These are phyloP conservation scores for Diaporthe caulivora DNA, from an alignment of 2,329 filamentous ascomycete species.

Conservation along the genomic window DNA sequence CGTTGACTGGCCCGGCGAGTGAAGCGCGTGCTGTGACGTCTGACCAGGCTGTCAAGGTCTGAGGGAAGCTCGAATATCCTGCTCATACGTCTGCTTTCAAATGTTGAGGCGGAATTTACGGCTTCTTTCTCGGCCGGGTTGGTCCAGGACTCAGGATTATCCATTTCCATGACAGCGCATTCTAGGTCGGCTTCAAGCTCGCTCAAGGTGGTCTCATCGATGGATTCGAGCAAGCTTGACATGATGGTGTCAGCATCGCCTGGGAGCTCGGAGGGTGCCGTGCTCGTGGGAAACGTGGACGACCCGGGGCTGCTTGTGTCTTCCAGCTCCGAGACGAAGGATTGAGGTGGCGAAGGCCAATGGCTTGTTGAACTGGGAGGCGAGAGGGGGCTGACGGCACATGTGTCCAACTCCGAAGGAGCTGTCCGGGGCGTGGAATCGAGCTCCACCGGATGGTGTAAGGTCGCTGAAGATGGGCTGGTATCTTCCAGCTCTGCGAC, in stretches of 20 bases:
- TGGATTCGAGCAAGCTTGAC: slow-evolving; percentile 12
- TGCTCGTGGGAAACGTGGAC: neutral
- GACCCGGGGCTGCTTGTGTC: slow-evolving; percentile 5
- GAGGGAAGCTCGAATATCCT: slow-evolving; percentile 18
- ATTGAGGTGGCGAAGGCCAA: slow-evolving; percentile 5
- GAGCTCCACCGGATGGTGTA: neutral
- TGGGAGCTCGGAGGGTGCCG: neutral
- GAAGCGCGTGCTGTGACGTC: slow-evolving; percentile 28
- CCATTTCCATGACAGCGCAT: slow-evolving; percentile 23
- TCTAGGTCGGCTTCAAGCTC: slow-evolving; percentile 29
- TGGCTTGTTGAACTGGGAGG: neutral
- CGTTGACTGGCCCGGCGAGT: slow-evolving; percentile 12
- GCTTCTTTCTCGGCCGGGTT: neutral
- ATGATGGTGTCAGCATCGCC: slow-evolving; percentile 20
- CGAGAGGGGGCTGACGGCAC: neutral
- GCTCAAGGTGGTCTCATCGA: slow-evolving; percentile 15
- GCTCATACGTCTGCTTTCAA: neutral
- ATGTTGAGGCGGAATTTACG: neutral
- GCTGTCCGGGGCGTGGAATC: slow-evolving; percentile 3
- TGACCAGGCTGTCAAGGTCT: slow-evolving; percentile 24
- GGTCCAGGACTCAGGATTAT: neutral
- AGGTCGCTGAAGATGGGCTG: neutral
- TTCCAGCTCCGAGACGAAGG: slow-evolving; percentile 15
- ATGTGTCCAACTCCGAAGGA: slow-evolving; percentile 1
- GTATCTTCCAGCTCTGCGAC: slow-evolving; percentile 5